Percentiles rank a stretch among this genome's conserved stretches.
phyloP scores from a whole-genome alignment of 1,139 yeast genomes.

The Magnusiomyces fungicola region DNA sequence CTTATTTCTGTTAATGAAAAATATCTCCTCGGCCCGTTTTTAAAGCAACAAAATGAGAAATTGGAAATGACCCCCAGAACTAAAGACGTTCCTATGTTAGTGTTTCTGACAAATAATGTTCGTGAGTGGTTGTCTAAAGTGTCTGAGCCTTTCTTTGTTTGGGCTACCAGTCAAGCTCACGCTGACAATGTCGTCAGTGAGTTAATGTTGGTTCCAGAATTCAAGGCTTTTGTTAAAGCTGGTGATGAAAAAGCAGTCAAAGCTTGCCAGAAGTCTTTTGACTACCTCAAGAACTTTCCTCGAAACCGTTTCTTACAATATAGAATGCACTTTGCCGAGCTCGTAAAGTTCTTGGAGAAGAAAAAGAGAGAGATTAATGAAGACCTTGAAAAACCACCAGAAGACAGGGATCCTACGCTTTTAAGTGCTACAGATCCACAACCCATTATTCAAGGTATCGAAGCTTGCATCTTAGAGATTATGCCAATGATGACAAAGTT shows the following conservation, averaged over 20 bases:
- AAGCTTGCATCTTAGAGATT: slow-evolving; percentile 7
- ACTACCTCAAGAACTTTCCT: slow-evolving; percentile 10
- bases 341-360: neutral
- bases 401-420: slow-evolving; percentile 3
- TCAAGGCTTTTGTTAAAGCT: slow-evolving; percentile 7
- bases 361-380: neutral
- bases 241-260: slow-evolving; percentile 4
- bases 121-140: slow-evolving; percentile 8
- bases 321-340: neutral
- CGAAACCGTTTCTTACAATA: slow-evolving; percentile 14
- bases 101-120: slow-evolving; percentile 5
- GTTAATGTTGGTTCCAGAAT: slow-evolving; percentile 6
- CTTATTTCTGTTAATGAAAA: slow-evolving; percentile 10
- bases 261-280: slow-evolving; percentile 9
- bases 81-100: slow-evolving; percentile 5
- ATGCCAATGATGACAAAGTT: slow-evolving; percentile 4
- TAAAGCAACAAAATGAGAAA: slow-evolving; percentile 7
- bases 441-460: slow-evolving; percentile 4
- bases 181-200: slow-evolving; percentile 7
- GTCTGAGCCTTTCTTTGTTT: slow-evolving; percentile 9
- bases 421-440: neutral
- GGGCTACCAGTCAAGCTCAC: slow-evolving; percentile 9
- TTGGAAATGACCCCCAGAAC: neutral
- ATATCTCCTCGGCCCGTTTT: slow-evolving; percentile 10
- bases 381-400: slow-evolving; percentile 5